Base-by-base conservation (phyloP, 1,139 yeast genomes). In the Diutina catenulata region DNA sequence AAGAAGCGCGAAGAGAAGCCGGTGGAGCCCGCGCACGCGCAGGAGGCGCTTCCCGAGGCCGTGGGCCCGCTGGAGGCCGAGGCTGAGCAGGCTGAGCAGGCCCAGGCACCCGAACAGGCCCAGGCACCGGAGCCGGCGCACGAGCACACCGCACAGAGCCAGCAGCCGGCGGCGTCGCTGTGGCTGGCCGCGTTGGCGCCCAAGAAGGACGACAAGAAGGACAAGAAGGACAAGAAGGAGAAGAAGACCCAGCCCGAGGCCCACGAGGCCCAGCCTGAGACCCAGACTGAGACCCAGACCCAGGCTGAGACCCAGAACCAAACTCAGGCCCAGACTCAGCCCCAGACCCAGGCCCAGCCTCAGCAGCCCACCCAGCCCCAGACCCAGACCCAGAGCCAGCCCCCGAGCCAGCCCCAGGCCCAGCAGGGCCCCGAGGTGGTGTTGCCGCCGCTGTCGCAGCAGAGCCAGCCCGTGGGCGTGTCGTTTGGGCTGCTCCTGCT, bases 381-480 rank as follows among this genome's bases (percentile, higher is more conserved):
- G 39, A 32, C 32, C 21, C 31, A 18, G 4, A 9, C 28, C 3
- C 28, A 6, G 16, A 16, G 9, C 7, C 43, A 6, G 18, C 19
- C 24, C 11, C 31, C 39, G 8, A 41, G 31, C 18, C 47, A 45
- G 40, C 29, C 38, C 18, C 40, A 35, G 24, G 37, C 47, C 37
- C 44, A 47, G 14, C n/a, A n/a, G n/a, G n/a, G n/a, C n/a, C 35
- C 47, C 19, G 45, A 80, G 45, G 91, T 81, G 43, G 78, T 80
- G 39, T 71, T 81, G 52, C 91, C 91, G 46, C 73, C 69, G 50
- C 61, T 81, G 52, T 91, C 91, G 46, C 73, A 69, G 50, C 61
- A 67, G 44, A 62, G 65, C 35, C 70, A 70, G 49, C 65, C 73
- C 42, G 76, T 76, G 38, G 84, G 82, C 47, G 80, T 79, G 40